Evolutionary conservation across 345 rosid genomes (phyloP).

Genomic region (Brassica cretica): DNA sequence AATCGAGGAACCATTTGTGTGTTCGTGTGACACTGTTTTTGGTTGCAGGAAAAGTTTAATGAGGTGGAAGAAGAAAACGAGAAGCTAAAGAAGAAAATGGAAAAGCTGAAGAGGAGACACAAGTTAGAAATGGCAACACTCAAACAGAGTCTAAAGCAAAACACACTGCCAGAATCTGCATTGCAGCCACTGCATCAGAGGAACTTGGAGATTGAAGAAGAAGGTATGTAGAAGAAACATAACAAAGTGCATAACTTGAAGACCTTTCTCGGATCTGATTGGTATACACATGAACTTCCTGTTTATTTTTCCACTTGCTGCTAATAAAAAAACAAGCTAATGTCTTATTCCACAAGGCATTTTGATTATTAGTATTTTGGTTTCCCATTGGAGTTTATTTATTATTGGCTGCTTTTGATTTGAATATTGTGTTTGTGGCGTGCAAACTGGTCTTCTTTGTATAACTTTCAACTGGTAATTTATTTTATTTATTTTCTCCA

Average conservation of each 20-base stretch:
- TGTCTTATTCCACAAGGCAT: conserved; percentile 27
- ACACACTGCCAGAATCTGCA: conserved; percentile 88
- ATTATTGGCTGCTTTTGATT: conserved; percentile 16
- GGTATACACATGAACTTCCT: conserved; percentile 19
- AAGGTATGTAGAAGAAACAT: conserved; percentile 30
- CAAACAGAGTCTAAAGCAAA: conserved; percentile 78
- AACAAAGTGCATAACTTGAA: conserved; percentile 21
- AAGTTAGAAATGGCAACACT: conserved; percentile 88
- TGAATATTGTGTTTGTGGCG: conserved; percentile 8
- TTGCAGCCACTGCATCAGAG: conserved; percentile 52
- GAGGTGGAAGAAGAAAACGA: conserved; percentile 68
- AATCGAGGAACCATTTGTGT: neutral
- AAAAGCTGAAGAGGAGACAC: conserved; percentile 84
- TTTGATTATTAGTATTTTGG: neutral
- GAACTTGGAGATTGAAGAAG: conserved; percentile 42
- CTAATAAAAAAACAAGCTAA: conserved; percentile 16
- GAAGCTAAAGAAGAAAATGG: conserved; percentile 82
- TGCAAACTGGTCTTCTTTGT: conserved; percentile 26
- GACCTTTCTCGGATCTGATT: conserved; percentile 16
- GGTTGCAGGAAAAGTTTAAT: conserved; percentile 59
- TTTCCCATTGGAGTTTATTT: neutral
- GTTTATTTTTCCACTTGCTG: conserved; percentile 15
- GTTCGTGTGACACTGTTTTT: neutral
- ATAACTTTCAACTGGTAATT: neutral
- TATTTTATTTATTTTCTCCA: neutral